Evolutionary conservation across 495 filamentous ascomycete species (phyloP), one percentile per base, ranked within the genome.

Genomic region (Penicillium pancosmium): DNA sequence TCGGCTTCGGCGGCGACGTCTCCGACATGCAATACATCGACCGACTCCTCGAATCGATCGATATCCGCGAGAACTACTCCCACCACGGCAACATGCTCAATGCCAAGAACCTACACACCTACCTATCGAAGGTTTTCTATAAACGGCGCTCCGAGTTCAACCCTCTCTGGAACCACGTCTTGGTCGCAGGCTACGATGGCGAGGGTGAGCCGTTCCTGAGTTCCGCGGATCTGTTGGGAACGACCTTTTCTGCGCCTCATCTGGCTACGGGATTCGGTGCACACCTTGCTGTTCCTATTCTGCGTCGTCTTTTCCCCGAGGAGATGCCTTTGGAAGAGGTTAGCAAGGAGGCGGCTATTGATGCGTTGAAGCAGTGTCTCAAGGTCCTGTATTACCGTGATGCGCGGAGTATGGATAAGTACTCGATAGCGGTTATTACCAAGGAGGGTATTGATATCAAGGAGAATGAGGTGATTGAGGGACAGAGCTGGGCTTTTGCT

Each of bases 11-110:
- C 73, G 91, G 95, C 75, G 89, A 98, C 79, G 91, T 98, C 54
- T 93, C 89, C 59, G 94, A 98, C 80, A 98, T 98, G 94, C 94
- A 98, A 78, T 91, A 92, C 76, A 86, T 98, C 23, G 89, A 96
- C 82, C 91, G 94, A 53, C 84, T 95, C 58, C 86, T 98, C 57
- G 86, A 83, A 67, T 87, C 90, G 54, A 88, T 98, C 64, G 85
- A 88, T 71, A 91, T 93, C 79, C 82, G 88, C 70, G 94, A 98
- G 78, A 90, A 91, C 58, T 97, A 98, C 79, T 82, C 82, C 52
- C 73, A 76, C 54, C 73, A 82, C 60, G 67, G 71, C 40, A 82
- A 82, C 67, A 74, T 81, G 55, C 85, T 97, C 60, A 89, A 89
- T 74, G 92, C 92, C n/a, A 87, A 87, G 71, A 95, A 96, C 73